Conservation (phyloP, 116 monocot genomes). For the Cymodocea nodosa region DNA sequence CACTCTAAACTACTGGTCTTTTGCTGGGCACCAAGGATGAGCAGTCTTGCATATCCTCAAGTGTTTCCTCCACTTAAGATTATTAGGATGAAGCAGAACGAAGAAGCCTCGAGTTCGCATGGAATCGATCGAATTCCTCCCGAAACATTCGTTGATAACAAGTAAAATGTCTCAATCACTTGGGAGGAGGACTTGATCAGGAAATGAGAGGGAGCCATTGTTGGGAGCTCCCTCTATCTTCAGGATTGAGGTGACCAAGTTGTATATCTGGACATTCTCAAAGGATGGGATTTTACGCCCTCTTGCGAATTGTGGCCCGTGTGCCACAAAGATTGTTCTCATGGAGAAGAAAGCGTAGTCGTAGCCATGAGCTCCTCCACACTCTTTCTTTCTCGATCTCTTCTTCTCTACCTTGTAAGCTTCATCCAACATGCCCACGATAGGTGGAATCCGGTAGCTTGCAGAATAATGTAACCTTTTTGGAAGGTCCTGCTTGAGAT, state of each 20-base stretch:
- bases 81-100: too few relatives aligned
- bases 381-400: constrained; percentile 20
- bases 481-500: constrained; percentile 73
- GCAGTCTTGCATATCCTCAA: too few relatives aligned
- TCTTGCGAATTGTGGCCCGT: constrained; percentile 53
- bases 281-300: constrained; percentile 59
- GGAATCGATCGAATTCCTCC: too few relatives aligned
- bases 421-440: constrained; percentile 61
- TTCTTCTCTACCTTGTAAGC: constrained; percentile 42
- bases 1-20: too few relatives aligned
- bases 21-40: too few relatives aligned
- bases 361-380: constrained; percentile 78
- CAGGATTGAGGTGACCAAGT: constrained; percentile 47
- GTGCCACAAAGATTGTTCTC: constrained; percentile 61
- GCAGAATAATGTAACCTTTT: constrained; percentile 44
- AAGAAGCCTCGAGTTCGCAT: too few relatives aligned
- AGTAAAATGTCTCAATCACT: neutral
- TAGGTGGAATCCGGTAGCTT: constrained; percentile 45
- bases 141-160: too few relatives aligned
- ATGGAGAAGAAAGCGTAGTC: constrained; percentile 71
- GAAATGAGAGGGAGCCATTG: constrained; percentile 53
- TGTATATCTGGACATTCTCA: constrained; percentile 72
- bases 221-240: constrained; percentile 49
- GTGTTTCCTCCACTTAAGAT: too few relatives aligned
- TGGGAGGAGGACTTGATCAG: constrained; percentile 36